Evolutionary conservation across 768 basidiomycete species (phyloP).

Genomic region (Mycena amicta): DNA sequence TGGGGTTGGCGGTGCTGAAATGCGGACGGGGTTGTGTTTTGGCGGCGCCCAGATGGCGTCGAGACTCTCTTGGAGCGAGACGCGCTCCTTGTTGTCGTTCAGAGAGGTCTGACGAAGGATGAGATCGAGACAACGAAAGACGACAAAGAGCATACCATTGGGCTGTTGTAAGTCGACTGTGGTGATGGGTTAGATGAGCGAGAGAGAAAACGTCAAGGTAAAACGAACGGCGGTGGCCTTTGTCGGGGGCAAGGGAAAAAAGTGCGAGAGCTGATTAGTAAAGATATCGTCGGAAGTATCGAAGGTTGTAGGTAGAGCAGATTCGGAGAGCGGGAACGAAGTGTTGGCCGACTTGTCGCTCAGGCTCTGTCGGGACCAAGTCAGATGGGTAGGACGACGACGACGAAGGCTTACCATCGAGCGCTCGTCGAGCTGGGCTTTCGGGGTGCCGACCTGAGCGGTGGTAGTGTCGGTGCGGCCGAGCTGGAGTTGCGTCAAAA

Average conservation of each 20-base stretch:
- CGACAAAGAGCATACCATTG: background rate
- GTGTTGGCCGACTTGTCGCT: conserved; percentile 20
- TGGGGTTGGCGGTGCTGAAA: conserved; percentile 15
- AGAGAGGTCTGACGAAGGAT: conserved; percentile 7
- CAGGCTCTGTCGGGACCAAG: background rate
- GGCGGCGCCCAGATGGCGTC: conserved; percentile 21
- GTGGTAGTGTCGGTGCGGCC: conserved; percentile 19
- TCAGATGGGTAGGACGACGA: background rate
- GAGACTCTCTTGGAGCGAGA: conserved; percentile 16
- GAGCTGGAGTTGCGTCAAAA: conserved; percentile 8
- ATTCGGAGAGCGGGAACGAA: conserved; percentile 31
- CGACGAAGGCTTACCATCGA: conserved; percentile 5
- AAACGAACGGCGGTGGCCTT: background rate
- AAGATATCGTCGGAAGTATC: conserved; percentile 25
- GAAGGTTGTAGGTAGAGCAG: conserved; percentile 29
- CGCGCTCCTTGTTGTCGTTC: background rate
- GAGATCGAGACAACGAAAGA: background rate
- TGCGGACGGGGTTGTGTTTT: conserved; percentile 12
- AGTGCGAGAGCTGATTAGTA: conserved; percentile 18
- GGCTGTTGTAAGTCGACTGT: background rate
- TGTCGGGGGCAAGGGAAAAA: conserved; percentile 19
- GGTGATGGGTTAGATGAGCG: background rate
- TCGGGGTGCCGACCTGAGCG: conserved; percentile 18
- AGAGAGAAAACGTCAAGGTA: background rate
- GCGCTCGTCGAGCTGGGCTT: background rate